Base-by-base conservation (phyloP, 306 rosid species). In the Quercus agrifolia region DNA sequence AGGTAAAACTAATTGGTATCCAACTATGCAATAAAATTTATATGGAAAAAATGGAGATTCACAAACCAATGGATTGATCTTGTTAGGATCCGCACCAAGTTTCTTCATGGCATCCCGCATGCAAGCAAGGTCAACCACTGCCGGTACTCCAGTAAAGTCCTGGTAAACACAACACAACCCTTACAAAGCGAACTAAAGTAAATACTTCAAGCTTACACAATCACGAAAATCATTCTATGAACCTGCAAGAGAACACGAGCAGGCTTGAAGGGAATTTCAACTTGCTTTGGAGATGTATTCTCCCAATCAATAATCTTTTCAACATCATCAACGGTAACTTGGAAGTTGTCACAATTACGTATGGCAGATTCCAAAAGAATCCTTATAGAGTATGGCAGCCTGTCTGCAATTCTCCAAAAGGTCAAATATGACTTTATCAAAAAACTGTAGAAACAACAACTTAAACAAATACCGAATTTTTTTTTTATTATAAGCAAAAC, bases 301-400 rank as follows among this genome's bases (percentile, higher is more conserved):
- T 75, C 79, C 79, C 79, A 67, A 28, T 67, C 71, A 33, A 33
- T 67, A 33, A 67, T 67, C 71, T 67, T 67, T 67, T 67, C 71
- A 75, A 75, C 79, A 75, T 75, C 71, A 59, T 75, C 61, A 58
- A 61, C 27, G 5, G 41, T 75, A 17, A 75, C 79, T 61, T 75
- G 56, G 18, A 75, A 75, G 71, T 75, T 38, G 38, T 75, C 78
- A 75, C 78, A 75, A 61, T 75, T 75, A 59, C 78, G 78, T 13
- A 75, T 75, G 8, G 71, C 57, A 61, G 59, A 73, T 78, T 82
- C 85, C 61, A 82, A 74, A 66, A 82, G 82, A 63, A 82, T 73
- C 73, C 74, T 78, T 38, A 82, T 66, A 0, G 77, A 82, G 77
- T 78, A 78, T 0, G 86, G 86, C 28, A 82, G 75, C 76, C 66